A percentile compares a stretch with the other conserved stretches of the same genome.
These are phyloP conservation scores for Colletotrichum tofieldiae DNA, from an alignment of 2,329 filamentous ascomycete genomes.

Conservation along the genomic window DNA sequence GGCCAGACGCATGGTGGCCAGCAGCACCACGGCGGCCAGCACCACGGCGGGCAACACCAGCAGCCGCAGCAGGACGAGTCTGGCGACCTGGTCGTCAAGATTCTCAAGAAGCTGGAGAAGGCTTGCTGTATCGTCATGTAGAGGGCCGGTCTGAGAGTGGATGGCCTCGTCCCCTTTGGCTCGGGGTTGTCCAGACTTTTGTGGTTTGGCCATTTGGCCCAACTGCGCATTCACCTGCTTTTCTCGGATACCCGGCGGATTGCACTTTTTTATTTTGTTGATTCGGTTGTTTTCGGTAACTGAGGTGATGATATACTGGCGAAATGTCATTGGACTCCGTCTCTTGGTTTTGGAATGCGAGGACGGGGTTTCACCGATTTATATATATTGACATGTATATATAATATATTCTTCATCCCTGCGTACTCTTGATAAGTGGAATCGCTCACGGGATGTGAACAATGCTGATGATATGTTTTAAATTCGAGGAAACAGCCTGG, in stretches of 20 bases:
- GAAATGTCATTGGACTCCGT: constrained; percentile 22
- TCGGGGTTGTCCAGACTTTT: neutral
- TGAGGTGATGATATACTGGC: constrained; percentile 1
- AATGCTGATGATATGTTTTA: neutral
- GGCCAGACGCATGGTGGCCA: constrained; percentile 51
- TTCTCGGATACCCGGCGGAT: constrained; percentile 12
- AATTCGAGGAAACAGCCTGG: neutral
- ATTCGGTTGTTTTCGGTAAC: constrained; percentile 22
- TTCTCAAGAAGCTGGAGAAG: constrained; percentile 77
- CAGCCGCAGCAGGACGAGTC: constrained; percentile 64
- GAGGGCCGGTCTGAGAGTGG: constrained; percentile 36
- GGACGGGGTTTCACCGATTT: neutral
- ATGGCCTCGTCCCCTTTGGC: neutral
- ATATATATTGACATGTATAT: neutral
- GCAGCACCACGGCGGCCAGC: no score
- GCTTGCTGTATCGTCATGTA: constrained; percentile 85
- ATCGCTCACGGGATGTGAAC: neutral
- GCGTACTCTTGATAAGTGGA: neutral
- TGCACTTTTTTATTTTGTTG: constrained; percentile 12
- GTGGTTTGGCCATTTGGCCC: neutral
- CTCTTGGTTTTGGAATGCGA: neutral
- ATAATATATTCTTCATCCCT: neutral
- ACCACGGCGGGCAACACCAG: constrained; percentile 58
- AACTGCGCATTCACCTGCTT: neutral
- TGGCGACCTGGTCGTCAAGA: constrained; percentile 73